These are phyloP conservation scores for Syzygium syzygioides DNA, from an alignment of 441 rosid species.

Conservation along the genomic window DNA sequence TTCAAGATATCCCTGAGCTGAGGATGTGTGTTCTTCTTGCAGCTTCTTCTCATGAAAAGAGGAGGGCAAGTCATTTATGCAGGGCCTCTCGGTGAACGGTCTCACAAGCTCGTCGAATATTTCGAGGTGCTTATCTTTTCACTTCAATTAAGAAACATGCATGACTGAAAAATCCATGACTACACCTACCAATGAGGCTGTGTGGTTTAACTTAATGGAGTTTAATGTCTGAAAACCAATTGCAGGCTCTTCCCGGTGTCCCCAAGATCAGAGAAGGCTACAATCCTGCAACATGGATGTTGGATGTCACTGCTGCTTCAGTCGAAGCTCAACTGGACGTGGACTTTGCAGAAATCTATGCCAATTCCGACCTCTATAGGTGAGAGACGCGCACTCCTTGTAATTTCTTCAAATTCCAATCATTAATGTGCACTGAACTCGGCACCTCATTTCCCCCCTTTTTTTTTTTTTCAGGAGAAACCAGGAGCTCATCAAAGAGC, in stretches of 20 bases:
- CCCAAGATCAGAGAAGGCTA: slow-evolving; percentile 6
- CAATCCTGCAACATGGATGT: slow-evolving; percentile 8
- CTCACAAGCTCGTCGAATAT: slow-evolving; percentile 2
- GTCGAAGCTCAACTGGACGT: slow-evolving; percentile 10
- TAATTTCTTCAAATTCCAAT: background rate
- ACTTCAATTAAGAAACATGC: slow-evolving; percentile 18
- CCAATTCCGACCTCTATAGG: slow-evolving; percentile 47
- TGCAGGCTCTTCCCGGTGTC: slow-evolving; percentile 4
- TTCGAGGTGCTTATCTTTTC: slow-evolving; percentile 46
- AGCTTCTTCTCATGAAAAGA: background rate
- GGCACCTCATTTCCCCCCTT: background rate
- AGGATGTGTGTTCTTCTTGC: background rate
- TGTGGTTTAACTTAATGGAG: background rate
- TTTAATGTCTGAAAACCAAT: background rate
- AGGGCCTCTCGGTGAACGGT: background rate
- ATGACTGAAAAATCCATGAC: background rate
- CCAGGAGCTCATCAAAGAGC: slow-evolving; percentile 65
- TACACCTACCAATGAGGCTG: background rate
- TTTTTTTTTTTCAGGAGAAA: slow-evolving; percentile 51
- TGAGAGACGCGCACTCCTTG: slow-evolving; percentile 6
- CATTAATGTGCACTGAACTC: background rate
- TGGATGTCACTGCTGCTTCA: background rate
- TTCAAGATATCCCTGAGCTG: background rate
- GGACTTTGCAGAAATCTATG: slow-evolving; percentile 69
- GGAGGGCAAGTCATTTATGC: slow-evolving; percentile 5